Evolutionary conservation across 1,284 basidiomycete species (phyloP).

Genomic region (Naganishia sp.): DNA sequence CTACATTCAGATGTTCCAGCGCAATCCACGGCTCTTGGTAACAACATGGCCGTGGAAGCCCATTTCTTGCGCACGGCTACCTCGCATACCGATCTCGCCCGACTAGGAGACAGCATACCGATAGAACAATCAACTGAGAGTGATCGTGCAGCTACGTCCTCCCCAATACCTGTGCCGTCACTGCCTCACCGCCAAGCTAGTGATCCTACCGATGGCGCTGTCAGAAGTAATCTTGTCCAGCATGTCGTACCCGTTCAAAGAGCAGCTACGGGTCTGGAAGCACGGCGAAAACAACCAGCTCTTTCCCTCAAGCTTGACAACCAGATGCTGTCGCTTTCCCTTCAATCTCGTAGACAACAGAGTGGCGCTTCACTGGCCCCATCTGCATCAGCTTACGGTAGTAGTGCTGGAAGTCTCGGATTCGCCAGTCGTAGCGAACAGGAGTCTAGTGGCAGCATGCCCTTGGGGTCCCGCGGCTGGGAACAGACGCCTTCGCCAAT

Average conservation of each 20-base stretch:
- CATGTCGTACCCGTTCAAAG: conserved; percentile 9
- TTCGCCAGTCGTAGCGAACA: conserved; percentile 9
- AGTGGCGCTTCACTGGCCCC: conserved; percentile 16
- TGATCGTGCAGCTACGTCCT: neutral
- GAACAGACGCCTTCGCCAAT: conserved; percentile 50
- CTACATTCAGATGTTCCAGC: neutral
- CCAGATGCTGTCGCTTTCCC: conserved; percentile 35
- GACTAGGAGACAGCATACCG: conserved; percentile 4
- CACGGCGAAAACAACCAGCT: conserved; percentile 49
- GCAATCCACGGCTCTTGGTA: neutral
- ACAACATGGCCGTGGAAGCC: neutral
- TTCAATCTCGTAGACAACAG: conserved; percentile 27
- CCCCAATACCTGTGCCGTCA: neutral
- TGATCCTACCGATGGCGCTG: conserved; percentile 4
- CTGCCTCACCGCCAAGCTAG: conserved; percentile 6
- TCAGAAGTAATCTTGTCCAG: neutral
- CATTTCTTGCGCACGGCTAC: conserved; percentile 17
- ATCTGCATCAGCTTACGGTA: conserved; percentile 7
- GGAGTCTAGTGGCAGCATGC: conserved; percentile 37
- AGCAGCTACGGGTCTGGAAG: conserved; percentile 40
- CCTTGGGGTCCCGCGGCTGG: conserved; percentile 45
- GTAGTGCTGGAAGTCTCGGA: conserved; percentile 11
- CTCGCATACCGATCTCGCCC: conserved; percentile 25
- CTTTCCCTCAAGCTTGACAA: conserved; percentile 51
- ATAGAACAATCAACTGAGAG: neutral